Evolutionary conservation across 805 yeast species (phyloP), one percentile per base, ranked within the genome.

Genomic region (Lachancea lanzarotensis): DNA sequence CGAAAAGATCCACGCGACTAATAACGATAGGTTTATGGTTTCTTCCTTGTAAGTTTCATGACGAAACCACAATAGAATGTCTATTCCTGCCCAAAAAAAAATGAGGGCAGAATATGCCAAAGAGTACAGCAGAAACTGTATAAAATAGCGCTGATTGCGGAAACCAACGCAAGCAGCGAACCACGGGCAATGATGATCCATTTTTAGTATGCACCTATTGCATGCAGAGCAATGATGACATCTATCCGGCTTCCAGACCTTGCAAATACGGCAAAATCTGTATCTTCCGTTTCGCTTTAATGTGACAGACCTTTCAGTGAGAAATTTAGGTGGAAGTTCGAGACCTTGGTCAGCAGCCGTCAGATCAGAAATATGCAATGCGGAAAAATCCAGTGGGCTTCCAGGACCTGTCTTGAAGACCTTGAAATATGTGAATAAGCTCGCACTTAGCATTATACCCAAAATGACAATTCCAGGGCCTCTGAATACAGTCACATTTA

Each of bases 181-280:
- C 98, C 98, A 91, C 0, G 97, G 97, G 50, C 83, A 82, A 65
- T 89, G 96, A 60, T 89, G 97, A 62, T 89, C 97, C 97, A 89
- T 90, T 55, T 78, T 79, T 47, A 90, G 61, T 22, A 85, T 78
- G 62, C 97, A 89, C 27, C 47, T 49, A 17, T 76, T 70, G 59
- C 95, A 87, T 1, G 74, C 68, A 32, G 84, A 82, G 60, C 96
- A 89, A 63, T 89, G 97, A 60, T 89, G 97, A 8, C 82, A 59
- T 43, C 97, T 66, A 55, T 86, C 95, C 0, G 97, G 97, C 60
- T 89, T 89, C 73, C 83, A 82, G 36, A 71, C 72, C 25, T 73
- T 52, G 60, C 96, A 88, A 52, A 82, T 84, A 43, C 70, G 66
- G 56, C 96, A 87, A 51, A 67, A 75, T 63, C 95, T 67, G 65